Evolutionary conservation across 345 rosid species (phyloP).

Genomic region (Eutrema japonicum): DNA sequence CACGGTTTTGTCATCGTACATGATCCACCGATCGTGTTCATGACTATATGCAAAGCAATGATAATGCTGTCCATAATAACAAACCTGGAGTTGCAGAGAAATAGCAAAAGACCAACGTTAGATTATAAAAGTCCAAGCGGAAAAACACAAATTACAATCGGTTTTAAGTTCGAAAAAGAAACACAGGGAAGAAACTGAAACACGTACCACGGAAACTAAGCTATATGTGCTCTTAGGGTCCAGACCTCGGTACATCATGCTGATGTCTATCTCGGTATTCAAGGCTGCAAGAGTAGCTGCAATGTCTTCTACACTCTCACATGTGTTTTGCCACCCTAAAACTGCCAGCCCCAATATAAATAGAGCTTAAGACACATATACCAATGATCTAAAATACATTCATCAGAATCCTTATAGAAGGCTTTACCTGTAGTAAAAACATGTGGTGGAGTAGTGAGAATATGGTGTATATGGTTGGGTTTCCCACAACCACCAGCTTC

Average conservation of each 20-base stretch:
- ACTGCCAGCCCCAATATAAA: constrained; percentile 55
- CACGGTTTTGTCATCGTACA: constrained; percentile 96
- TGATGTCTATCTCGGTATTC: constrained; percentile 79
- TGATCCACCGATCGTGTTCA: constrained; percentile 74
- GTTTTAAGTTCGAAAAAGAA: neutral
- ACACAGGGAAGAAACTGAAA: constrained; percentile 2
- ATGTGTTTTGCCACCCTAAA: constrained; percentile 95
- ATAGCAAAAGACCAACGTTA: constrained; percentile 18
- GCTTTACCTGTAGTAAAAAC: constrained; percentile 80
- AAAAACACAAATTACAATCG: neutral
- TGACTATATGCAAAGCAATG: constrained; percentile 93
- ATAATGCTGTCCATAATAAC: constrained; percentile 98
- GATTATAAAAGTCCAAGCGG: neutral
- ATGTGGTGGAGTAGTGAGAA: constrained; percentile 74
- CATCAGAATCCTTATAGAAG: neutral
- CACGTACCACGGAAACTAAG: constrained; percentile 88
- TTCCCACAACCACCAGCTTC: constrained; percentile 90
- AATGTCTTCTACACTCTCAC: constrained; percentile 83
- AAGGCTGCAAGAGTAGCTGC: constrained; percentile 81
- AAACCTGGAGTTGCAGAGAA: constrained; percentile 63
- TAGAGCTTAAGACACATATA: constrained; percentile 15
- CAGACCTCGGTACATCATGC: constrained; percentile 78
- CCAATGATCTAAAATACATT: constrained; percentile 16
- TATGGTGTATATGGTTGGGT: constrained; percentile 76
- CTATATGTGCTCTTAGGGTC: constrained; percentile 65